Evolutionary conservation across 2,329 filamentous ascomycete genomes (phyloP), one percentile per base, ranked within the genome.

Genomic region (Microdochium bolleyi): DNA sequence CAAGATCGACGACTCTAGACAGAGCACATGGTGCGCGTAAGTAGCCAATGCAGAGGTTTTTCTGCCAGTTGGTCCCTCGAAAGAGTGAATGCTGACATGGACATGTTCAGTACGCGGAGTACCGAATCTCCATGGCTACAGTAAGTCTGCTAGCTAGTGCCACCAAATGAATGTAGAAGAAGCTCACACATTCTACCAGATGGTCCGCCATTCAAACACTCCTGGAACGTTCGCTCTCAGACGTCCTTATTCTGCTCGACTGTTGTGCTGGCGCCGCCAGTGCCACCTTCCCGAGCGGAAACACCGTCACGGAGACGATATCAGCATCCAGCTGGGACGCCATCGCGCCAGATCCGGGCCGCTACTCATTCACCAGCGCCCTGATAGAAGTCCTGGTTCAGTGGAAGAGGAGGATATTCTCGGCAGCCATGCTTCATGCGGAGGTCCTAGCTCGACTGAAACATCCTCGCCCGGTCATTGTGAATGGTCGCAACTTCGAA

Each of bases 261-360:
- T 83, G 80, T 58, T 83, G 80, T 59, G 79, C 80, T 7, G 79
- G 79, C 13, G 80, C 80, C 41, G 80, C 80, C 48, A 82, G 79
- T 55, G 79, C 79, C 14, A 81, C 79, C 0, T 82, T 82, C 51
- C 76, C 78, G 4, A 80, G 73, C 19, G 79, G 80, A 19, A 74
- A 74, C 56, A 82, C 78, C 61, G 80, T 81, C 58, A 83, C 79
- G 2, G 80, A 83, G 64, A 82, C 79, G 9, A 83, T 83, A 57
- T 83, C 79, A 4, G 80, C 80, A 3, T 83, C 79, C 2, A 82
- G 79, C 51, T 83, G 79, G 79, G 79, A 83, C 54, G 78, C 79
- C 46, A 82, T 81, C 51, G 79, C 80, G 11, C 79, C 80, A 0
- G 76, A 82, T 53, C 80, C 80, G 13, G 79, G 80, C 8, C 72